These are phyloP conservation scores for Periglandula ipomoeae DNA, from an alignment of 2,329 filamentous ascomycete species.

Conservation along the genomic window DNA sequence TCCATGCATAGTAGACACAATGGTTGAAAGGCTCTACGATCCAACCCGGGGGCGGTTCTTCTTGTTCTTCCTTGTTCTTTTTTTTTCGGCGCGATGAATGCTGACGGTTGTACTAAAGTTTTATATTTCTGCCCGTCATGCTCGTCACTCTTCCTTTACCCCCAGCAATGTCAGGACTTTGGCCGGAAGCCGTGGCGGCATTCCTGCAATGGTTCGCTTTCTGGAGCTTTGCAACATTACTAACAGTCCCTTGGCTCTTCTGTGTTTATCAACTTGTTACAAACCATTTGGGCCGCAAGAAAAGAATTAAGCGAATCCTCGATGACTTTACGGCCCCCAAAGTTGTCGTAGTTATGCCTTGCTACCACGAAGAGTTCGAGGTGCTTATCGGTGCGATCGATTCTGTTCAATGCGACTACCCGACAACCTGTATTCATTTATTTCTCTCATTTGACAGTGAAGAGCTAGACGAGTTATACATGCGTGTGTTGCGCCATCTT, in stretches of 20 bases:
- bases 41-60: no score
- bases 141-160: slow-evolving; percentile 84
- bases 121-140: slow-evolving; percentile 89
- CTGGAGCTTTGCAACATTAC: slow-evolving; percentile 77
- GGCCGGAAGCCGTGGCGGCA: slow-evolving; percentile 58
- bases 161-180: slow-evolving; percentile 58
- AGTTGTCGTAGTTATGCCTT: slow-evolving; percentile 93
- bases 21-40: no score
- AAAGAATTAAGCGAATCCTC: slow-evolving; percentile 73
- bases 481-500: slow-evolving; percentile 75
- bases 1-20: neutral
- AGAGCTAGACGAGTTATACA: slow-evolving; percentile 77
- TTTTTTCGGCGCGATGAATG: neutral
- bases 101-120: slow-evolving; percentile 34
- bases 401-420: slow-evolving; percentile 90
- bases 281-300: slow-evolving; percentile 71
- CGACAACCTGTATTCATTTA: slow-evolving; percentile 82
- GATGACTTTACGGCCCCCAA: slow-evolving; percentile 85
- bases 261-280: slow-evolving; percentile 89
- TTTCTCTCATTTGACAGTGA: slow-evolving; percentile 95
- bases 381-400: slow-evolving; percentile 79
- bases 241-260: slow-evolving; percentile 86
- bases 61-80: no score
- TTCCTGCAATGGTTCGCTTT: slow-evolving; percentile 92
- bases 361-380: slow-evolving; percentile 84